Evolutionary conservation across 257 asterid genomes (phyloP).

Genomic region (Prunella vulgaris): DNA sequence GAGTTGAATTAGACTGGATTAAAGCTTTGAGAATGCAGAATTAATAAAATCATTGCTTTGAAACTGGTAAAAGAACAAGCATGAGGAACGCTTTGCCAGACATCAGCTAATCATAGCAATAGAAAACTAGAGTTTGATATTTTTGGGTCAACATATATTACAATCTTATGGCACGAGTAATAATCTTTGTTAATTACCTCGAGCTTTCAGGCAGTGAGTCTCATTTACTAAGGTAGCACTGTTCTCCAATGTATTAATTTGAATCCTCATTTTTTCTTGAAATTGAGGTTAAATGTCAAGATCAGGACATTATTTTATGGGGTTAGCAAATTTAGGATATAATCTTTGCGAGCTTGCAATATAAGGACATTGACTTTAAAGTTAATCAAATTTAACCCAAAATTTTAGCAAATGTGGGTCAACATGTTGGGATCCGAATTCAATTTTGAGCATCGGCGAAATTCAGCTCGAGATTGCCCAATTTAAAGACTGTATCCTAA

Average conservation of each 20-base stretch:
- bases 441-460: too few relatives aligned
- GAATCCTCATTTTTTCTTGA: neutral
- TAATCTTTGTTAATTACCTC: neutral
- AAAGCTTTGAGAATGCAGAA: slow-evolving; percentile 65
- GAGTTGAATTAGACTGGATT: slow-evolving; percentile 81
- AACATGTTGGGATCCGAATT: too few relatives aligned
- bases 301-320: too few relatives aligned
- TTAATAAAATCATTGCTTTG: slow-evolving; percentile 12
- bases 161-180: neutral
- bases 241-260: neutral
- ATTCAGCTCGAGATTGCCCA: too few relatives aligned
- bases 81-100: neutral
- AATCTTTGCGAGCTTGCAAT: too few relatives aligned
- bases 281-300: neutral
- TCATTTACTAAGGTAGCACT: neutral
- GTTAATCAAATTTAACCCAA: too few relatives aligned
- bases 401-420: too few relatives aligned
- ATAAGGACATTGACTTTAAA: too few relatives aligned
- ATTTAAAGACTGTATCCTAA: too few relatives aligned
- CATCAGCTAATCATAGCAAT: neutral
- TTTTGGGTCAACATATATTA: neutral
- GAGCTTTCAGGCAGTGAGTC: too few relatives aligned
- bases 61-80: slow-evolving; percentile 10
- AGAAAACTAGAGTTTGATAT: neutral
- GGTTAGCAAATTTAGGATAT: too few relatives aligned